Evolutionary conservation across 768 basidiomycete species (phyloP), one percentile per base, ranked within the genome.

Genomic region (Inosperma sp.): DNA sequence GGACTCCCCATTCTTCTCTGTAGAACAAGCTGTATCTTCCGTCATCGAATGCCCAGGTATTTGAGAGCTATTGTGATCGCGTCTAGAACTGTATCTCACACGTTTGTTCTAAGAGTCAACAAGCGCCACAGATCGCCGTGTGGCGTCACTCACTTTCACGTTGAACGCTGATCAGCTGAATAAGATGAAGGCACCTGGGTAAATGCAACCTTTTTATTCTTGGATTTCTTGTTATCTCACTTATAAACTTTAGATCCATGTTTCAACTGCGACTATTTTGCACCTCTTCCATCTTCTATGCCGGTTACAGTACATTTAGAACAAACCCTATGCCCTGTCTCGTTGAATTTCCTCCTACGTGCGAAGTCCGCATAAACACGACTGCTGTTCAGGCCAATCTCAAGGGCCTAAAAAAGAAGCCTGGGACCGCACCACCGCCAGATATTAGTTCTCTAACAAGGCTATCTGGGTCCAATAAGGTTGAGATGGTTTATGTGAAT

Each of bases 371-470:
- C 62, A 81, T 94, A 31, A 95, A 96, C 66, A 75, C 71, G 48
- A 72, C 72, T 2, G 75, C 80, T 48, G 69, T 95, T 25, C 72
- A 72, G 16, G 89, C 85, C 30, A 93, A 86, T 65, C 66, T 93
- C 55, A 92, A 92, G 65, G 93, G 93, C 4, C 70, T 95, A 64
- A 96, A 96, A 77, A 96, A 96, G 75, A 93, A 89, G 59, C 87
- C 91, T 23, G 93, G 93, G 3, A 94, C 90, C 35, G 89, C 92
- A 1, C 91, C 93, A n/a, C 93, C 93, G 5, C 84, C 91, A 2
- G 86, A 93, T 63, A 58, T 80, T 27, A 69, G 70, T 31, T 71
- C 73, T 56, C 71, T 72, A 52, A 65, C 73, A 6, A 69, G 74
- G 47, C 55, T 69, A 10, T 70, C 60, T 41, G 68, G 67, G 7